phyloP scores from a whole-genome alignment of 495 filamentous ascomycete species.

The Podospora conica region DNA sequence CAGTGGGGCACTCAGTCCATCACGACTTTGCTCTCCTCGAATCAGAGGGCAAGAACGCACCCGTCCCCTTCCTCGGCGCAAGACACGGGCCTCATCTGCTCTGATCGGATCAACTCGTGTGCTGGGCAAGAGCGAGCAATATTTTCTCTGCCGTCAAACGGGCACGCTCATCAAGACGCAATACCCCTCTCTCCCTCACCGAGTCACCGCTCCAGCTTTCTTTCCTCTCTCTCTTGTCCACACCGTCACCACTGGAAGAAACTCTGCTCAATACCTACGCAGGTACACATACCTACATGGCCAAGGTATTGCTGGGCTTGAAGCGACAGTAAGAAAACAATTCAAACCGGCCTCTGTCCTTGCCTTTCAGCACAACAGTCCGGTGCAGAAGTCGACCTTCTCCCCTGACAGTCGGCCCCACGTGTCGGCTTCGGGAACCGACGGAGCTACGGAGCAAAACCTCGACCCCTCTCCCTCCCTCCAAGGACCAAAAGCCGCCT shows the following conservation, averaged over 20 bases:
- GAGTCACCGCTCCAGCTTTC: background rate
- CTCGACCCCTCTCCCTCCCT: background rate
- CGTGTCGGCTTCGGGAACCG: background rate
- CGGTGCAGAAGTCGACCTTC: background rate
- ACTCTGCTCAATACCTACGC: too few species aligned
- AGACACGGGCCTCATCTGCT: slow-evolving; percentile 16
- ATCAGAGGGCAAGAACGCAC: slow-evolving; percentile 15
- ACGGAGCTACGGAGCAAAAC: background rate
- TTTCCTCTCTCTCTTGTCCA: background rate
- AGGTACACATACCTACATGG: background rate
- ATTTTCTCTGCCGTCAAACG: background rate
- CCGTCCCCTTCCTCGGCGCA: slow-evolving; percentile 4
- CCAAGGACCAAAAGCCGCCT: background rate
- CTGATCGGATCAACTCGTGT: background rate
- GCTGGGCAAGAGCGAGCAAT: slow-evolving; percentile 4
- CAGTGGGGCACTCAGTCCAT: slow-evolving; percentile 23
- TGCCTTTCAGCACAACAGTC: background rate
- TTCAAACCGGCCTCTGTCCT: background rate
- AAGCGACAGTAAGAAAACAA: background rate
- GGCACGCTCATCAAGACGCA: background rate
- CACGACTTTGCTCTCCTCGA: slow-evolving; percentile 16
- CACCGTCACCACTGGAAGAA: background rate
- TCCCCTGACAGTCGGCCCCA: background rate
- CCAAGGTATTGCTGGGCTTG: background rate
- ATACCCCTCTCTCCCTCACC: background rate